A percentile compares a stretch with the other conserved stretches of the same genome.
These are phyloP conservation scores for Amniculicola lignicola DNA, from an alignment of 495 filamentous ascomycete genomes.

Conservation along the genomic window DNA sequence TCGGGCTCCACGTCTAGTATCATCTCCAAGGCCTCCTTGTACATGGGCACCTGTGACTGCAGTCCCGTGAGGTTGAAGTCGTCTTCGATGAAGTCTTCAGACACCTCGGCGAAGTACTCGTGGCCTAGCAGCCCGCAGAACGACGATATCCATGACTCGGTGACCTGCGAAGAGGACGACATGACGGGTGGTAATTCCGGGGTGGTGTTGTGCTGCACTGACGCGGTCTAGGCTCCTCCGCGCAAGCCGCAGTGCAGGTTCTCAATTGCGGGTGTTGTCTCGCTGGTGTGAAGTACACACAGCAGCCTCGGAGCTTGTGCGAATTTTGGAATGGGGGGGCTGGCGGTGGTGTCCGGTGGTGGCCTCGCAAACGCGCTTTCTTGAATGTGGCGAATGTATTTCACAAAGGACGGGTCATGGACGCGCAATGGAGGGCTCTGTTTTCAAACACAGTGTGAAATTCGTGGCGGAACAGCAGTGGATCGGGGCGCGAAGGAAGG, in stretches of 20 bases:
- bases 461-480: slow-evolving; percentile 7
- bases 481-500: slow-evolving; percentile 2
- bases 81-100: slow-evolving; percentile 98
- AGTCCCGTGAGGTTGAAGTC: slow-evolving; percentile 98
- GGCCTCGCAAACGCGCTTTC: background rate
- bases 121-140: slow-evolving; percentile 94
- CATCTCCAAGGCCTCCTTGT: slow-evolving; percentile 97
- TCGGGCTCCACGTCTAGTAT: slow-evolving; percentile 97
- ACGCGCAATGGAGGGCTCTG: slow-evolving; percentile 4
- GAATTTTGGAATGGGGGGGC: slow-evolving; percentile 15
- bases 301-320: too few species aligned
- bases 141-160: slow-evolving; percentile 95
- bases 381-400: too few species aligned
- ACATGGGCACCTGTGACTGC: slow-evolving; percentile 94
- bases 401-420: background rate
- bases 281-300: too few species aligned
- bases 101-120: slow-evolving; percentile 98
- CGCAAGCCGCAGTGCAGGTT: slow-evolving; percentile 2
- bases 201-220: slow-evolving; percentile 2
- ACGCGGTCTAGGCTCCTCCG: slow-evolving; percentile 7
- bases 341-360: background rate
- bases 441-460: background rate
- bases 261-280: background rate
- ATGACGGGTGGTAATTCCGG: slow-evolving; percentile 29
- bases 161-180: slow-evolving; percentile 73